phyloP scores from a whole-genome alignment of 169 alveolate genomes.

The Plasmodium billcollinsi region DNA sequence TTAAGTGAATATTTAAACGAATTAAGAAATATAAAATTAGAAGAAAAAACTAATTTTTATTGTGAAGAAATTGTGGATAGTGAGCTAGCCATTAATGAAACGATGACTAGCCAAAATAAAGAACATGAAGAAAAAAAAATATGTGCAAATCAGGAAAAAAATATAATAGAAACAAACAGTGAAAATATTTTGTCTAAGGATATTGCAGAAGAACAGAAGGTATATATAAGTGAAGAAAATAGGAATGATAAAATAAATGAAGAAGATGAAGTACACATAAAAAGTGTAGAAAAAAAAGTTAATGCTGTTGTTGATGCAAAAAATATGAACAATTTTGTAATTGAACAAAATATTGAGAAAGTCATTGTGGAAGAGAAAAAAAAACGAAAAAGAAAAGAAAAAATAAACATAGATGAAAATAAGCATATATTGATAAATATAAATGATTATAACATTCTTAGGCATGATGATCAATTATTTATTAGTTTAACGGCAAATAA shows the following conservation, averaged over 20 bases:
- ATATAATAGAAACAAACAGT: slow-evolving; percentile 18
- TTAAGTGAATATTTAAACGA: slow-evolving; percentile 39
- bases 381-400: slow-evolving; percentile 20
- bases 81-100: slow-evolving; percentile 20
- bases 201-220: slow-evolving; percentile 2
- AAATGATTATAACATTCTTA: slow-evolving; percentile 39
- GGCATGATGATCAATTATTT: slow-evolving; percentile 61
- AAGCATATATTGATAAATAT: slow-evolving; percentile 54
- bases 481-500: slow-evolving; percentile 35
- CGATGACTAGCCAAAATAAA: slow-evolving; percentile 3
- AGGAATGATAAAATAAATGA: slow-evolving; percentile 5
- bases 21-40: slow-evolving; percentile 23
- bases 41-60: neutral
- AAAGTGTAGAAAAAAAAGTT: slow-evolving; percentile 7
- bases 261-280: neutral
- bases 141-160: slow-evolving; percentile 1
- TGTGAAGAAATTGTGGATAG: slow-evolving; percentile 4
- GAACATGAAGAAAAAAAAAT: slow-evolving; percentile 8
- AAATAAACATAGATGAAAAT: slow-evolving; percentile 18
- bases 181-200: neutral
- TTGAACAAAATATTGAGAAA: slow-evolving; percentile 8
- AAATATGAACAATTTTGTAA: neutral
- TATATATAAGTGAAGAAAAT: neutral
- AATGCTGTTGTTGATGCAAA: neutral
- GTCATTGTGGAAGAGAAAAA: neutral